Conservation (phyloP, 768 basidiomycete genomes). For the Daedaleopsis nitida region DNA sequence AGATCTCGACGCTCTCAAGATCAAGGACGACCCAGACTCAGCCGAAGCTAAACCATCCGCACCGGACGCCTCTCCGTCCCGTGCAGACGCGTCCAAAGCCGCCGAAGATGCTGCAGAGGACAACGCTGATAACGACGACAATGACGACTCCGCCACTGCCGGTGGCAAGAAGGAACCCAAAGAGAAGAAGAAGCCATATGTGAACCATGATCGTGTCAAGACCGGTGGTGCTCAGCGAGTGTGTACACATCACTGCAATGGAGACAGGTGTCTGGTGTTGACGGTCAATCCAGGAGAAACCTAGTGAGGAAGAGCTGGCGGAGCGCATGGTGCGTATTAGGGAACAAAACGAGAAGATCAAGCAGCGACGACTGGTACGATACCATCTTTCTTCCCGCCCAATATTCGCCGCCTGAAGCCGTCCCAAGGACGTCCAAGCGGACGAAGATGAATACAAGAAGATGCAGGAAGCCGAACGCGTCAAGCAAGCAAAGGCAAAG, state of each 20-base stretch:
- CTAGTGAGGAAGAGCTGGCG: slow-evolving; percentile 64
- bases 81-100: neutral
- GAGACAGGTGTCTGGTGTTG: neutral
- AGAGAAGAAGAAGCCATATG: slow-evolving; percentile 71
- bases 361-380: slow-evolving; percentile 62
- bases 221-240: slow-evolving; percentile 79
- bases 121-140: neutral
- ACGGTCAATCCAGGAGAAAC: slow-evolving; percentile 55
- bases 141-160: neutral
- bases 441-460: slow-evolving; percentile 80
- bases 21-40: slow-evolving; percentile 32
- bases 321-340: slow-evolving; percentile 71
- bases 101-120: slow-evolving; percentile 18
- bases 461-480: slow-evolving; percentile 65
- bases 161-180: slow-evolving; percentile 25
- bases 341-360: slow-evolving; percentile 77
- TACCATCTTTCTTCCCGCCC: neutral
- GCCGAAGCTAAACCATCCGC: slow-evolving; percentile 6
- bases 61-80: slow-evolving; percentile 7
- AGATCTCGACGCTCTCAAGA: slow-evolving; percentile 56
- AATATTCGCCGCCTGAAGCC: slow-evolving; percentile 3
- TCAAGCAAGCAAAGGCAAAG: slow-evolving; percentile 55
- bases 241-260: slow-evolving; percentile 25
- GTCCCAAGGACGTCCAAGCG: slow-evolving; percentile 69
- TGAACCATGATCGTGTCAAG: slow-evolving; percentile 82